Conservation (phyloP, 2,329 filamentous ascomycete genomes). For the Diplodia corticola region DNA sequence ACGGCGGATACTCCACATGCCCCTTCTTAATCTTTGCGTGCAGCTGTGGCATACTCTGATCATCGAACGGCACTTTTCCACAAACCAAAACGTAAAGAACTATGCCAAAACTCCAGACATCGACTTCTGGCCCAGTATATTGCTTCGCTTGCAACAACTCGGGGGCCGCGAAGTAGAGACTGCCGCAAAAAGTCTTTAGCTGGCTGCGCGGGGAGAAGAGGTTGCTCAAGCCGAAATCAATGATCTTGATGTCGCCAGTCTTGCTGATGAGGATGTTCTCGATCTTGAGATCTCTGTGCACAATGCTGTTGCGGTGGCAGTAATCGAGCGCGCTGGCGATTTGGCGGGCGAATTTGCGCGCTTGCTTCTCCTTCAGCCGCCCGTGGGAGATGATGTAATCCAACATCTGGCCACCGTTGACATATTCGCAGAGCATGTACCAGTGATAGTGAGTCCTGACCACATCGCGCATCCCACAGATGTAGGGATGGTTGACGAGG, state of each 20-base stretch:
- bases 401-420: conserved; percentile 98
- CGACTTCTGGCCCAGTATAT: conserved; percentile 94
- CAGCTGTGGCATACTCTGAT: conserved; percentile 97
- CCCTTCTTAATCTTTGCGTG: conserved; percentile 99
- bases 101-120: conserved; percentile 98
- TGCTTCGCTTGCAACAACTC: conserved; percentile 90
- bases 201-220: conserved; percentile 83
- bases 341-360: conserved; percentile 94
- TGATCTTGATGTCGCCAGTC: conserved; percentile 98
- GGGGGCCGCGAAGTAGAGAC: conserved; percentile 94
- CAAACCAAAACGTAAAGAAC: conserved; percentile 96
- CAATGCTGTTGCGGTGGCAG: conserved; percentile 96
- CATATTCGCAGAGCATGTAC: conserved; percentile 99
- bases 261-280: conserved; percentile 99
- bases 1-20: conserved; percentile 90
- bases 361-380: conserved; percentile 96
- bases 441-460: conserved; percentile 96
- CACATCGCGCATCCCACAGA: conserved; percentile 93
- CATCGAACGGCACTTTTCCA: conserved; percentile 97
- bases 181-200: conserved; percentile 95
- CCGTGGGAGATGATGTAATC: conserved; percentile 99
- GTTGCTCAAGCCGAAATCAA: conserved; percentile 97
- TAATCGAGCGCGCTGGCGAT: conserved; percentile 97
- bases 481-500: conserved; percentile 89
- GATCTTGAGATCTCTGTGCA: conserved; percentile 96